phyloP scores from a whole-genome alignment of 257 asterid genomes.

The Osmanthus fragrans region DNA sequence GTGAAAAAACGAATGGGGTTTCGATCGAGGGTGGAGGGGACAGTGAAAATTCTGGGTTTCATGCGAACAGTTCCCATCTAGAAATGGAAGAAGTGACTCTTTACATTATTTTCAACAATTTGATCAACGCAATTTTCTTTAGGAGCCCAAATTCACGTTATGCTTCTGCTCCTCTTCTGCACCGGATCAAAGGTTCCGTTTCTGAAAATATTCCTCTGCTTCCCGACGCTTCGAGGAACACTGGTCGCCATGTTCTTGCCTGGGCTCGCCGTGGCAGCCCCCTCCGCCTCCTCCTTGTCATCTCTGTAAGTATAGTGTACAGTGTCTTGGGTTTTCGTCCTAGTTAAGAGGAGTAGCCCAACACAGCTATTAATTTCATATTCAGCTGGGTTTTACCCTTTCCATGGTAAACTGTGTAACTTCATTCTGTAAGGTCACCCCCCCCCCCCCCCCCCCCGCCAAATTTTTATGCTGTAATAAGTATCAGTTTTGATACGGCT shows the following conservation, averaged over 20 bases:
- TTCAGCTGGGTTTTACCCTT: too few relatives aligned
- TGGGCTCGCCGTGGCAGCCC: constrained; percentile 82
- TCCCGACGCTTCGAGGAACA: constrained; percentile 58
- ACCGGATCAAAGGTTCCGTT: constrained; percentile 50
- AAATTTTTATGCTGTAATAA: neutral
- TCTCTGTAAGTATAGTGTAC: constrained; percentile 51
- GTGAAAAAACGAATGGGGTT: constrained; percentile 34
- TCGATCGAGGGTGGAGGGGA: constrained; percentile 14
- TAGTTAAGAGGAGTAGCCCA: too few relatives aligned
- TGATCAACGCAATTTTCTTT: constrained; percentile 50
- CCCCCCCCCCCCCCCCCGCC: neutral
- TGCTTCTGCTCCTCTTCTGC: constrained; percentile 34
- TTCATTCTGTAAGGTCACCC: neutral
- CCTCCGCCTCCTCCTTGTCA: constrained; percentile 71
- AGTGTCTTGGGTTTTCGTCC: too few relatives aligned
- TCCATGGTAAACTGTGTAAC: too few relatives aligned
- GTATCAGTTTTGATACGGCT: neutral
- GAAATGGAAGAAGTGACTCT: constrained; percentile 44
- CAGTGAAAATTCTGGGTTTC: constrained; percentile 11
- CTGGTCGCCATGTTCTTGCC: constrained; percentile 43
- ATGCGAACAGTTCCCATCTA: neutral
- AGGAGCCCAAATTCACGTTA: constrained; percentile 35
- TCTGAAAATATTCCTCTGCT: constrained; percentile 65
- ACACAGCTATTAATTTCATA: too few relatives aligned
- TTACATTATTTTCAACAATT: constrained; percentile 43